phyloP scores from a whole-genome alignment of 2,329 filamentous ascomycete species.

The Nemania abortiva region DNA sequence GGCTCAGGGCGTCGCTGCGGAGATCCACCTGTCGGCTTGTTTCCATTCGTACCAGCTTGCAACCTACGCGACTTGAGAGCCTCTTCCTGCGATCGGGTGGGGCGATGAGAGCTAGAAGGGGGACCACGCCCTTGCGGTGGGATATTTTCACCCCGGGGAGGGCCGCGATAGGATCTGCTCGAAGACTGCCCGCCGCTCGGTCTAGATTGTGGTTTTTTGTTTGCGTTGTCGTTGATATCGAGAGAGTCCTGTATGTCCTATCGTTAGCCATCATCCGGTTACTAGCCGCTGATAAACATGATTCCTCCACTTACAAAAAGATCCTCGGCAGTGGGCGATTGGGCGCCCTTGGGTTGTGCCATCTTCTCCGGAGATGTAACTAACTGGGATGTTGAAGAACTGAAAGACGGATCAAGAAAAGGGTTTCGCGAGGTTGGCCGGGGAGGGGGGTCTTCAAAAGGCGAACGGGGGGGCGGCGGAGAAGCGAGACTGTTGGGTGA shows the following conservation, averaged over 20 bases:
- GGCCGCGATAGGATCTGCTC: conserved; percentile 56
- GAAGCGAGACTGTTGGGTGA: conserved; percentile 64
- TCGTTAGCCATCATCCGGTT: conserved; percentile 46
- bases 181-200: conserved; percentile 50
- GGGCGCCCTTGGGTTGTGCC: conserved; percentile 61
- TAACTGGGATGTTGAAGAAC: conserved; percentile 42
- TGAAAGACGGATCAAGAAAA: conserved; percentile 70
- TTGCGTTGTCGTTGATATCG: conserved; percentile 13
- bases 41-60: conserved; percentile 53
- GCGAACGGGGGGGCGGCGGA: conserved; percentile 62
- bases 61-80: conserved; percentile 64
- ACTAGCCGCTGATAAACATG: background rate
- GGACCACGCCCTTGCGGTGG: conserved; percentile 60
- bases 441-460: conserved; percentile 69
- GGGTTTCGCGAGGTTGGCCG: conserved; percentile 79
- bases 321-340: conserved; percentile 72
- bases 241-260: conserved; percentile 73
- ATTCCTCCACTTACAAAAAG: conserved; percentile 75
- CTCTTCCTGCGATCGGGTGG: conserved; percentile 75
- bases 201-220: conserved; percentile 53
- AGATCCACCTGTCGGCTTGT: conserved; percentile 53
- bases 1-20: conserved; percentile 58
- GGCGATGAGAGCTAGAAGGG: conserved; percentile 67
- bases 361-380: conserved; percentile 62
- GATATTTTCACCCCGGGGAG: conserved; percentile 61